A percentile compares a stretch with the other conserved stretches of the same genome.
Evolutionary conservation across 2,329 filamentous ascomycete species (phyloP).

Genomic region (Colletotrichum liaoningense): DNA sequence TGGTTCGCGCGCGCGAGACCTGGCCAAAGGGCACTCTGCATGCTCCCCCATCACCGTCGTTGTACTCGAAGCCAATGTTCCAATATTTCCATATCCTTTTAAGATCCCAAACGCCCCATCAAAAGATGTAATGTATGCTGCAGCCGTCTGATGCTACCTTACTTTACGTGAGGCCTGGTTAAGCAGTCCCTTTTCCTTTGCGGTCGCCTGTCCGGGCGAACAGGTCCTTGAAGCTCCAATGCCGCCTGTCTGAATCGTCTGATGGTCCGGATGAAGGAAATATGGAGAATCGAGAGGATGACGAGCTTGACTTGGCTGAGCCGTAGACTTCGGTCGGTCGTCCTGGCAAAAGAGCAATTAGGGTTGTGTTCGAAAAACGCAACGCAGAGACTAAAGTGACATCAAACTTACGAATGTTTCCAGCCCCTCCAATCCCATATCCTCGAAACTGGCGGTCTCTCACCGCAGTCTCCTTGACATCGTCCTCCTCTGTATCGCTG

Average conservation of each 20-base stretch:
- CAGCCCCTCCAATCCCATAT: slow-evolving; percentile 53
- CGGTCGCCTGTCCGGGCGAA: slow-evolving; percentile 18
- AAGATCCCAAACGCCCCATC: not conserved
- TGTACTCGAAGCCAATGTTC: not conserved
- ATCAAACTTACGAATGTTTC: slow-evolving; percentile 50
- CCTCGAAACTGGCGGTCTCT: slow-evolving; percentile 48
- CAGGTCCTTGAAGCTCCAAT: slow-evolving; percentile 30
- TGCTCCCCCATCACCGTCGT: not conserved
- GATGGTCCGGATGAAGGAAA: slow-evolving; percentile 6
- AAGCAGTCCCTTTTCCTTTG: slow-evolving; percentile 22
- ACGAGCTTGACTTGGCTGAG: slow-evolving; percentile 21
- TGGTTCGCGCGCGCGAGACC: not conserved
- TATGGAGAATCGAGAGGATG: slow-evolving; percentile 1
- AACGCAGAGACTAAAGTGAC: not conserved
- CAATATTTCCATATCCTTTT: not conserved
- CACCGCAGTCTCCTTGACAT: slow-evolving; percentile 41
- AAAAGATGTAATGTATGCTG: not conserved
- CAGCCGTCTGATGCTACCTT: not conserved
- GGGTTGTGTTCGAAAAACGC: not conserved
- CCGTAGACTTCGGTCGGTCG: slow-evolving; percentile 42
- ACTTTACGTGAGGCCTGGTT: not conserved
- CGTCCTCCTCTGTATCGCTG: slow-evolving; percentile 38
- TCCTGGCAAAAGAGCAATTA: slow-evolving; percentile 27
- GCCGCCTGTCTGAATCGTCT: slow-evolving; percentile 7
- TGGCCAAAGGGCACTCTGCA: not conserved